phyloP scores from a whole-genome alignment of 2,329 filamentous ascomycete species.

The Fusarium newnesense region DNA sequence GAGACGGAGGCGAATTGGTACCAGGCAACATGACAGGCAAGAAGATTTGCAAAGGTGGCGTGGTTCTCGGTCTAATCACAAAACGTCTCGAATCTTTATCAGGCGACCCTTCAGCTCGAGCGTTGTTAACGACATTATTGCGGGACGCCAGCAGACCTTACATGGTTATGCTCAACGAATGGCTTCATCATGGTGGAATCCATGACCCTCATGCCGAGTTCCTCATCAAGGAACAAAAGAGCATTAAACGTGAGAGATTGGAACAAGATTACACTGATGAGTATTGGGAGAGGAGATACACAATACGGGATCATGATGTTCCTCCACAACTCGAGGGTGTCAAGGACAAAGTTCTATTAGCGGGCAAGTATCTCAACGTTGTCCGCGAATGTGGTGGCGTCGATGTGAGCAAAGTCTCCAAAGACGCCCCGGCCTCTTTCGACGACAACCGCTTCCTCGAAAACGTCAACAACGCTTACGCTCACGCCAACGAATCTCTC shows the following conservation, averaged over 20 bases:
- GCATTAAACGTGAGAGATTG: constrained; percentile 87
- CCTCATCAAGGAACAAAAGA: constrained; percentile 93
- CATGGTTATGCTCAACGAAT: constrained; percentile 98
- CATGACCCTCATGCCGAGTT: constrained; percentile 95
- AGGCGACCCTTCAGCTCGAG: constrained; percentile 88
- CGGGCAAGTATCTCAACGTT: constrained; percentile 97
- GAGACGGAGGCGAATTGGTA: constrained; percentile 84
- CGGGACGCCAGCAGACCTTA: constrained; percentile 92
- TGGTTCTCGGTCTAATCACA: constrained; percentile 89
- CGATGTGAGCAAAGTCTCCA: constrained; percentile 87
- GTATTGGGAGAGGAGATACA: constrained; percentile 98
- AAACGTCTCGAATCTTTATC: constrained; percentile 88
- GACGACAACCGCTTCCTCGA: constrained; percentile 93
- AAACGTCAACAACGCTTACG: constrained; percentile 95
- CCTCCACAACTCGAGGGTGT: constrained; percentile 91
- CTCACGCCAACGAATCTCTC: constrained; percentile 92
- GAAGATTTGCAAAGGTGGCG: constrained; percentile 96
- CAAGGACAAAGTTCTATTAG: constrained; percentile 93
- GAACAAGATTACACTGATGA: constrained; percentile 99
- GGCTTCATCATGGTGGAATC: constrained; percentile 96
- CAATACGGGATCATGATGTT: constrained; percentile 88
- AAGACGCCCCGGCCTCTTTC: constrained; percentile 90
- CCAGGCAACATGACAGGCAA: constrained; percentile 84
- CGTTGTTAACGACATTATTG: constrained; percentile 82
- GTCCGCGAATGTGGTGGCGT: constrained; percentile 97